These are phyloP conservation scores for Globisporangium recalcitrans DNA, from an alignment of 352 stramenopile species.

Conservation along the genomic window DNA sequence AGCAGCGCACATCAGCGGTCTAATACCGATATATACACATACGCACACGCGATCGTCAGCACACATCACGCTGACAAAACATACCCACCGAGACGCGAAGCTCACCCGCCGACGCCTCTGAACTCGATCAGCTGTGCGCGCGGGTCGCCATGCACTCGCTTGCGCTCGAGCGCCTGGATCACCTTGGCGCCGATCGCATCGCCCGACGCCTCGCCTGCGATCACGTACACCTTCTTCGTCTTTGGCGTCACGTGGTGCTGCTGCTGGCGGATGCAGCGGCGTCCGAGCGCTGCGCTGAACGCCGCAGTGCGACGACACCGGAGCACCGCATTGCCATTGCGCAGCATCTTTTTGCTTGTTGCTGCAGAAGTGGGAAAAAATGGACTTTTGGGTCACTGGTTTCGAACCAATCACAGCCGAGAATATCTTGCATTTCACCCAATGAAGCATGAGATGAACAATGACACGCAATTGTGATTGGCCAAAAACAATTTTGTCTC, in stretches of 20 bases:
- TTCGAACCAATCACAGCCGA: background rate
- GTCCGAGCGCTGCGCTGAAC: background rate
- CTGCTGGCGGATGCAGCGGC: background rate
- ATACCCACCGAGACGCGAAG: background rate
- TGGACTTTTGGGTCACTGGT: too few species aligned
- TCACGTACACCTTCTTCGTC: conserved; percentile 45
- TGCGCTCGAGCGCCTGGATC: conserved; percentile 40
- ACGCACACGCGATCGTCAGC: too few species aligned
- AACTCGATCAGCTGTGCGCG: conserved; percentile 27
- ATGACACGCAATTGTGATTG: background rate
- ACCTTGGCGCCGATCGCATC: conserved; percentile 76
- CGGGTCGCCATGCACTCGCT: conserved; percentile 10
- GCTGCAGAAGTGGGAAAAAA: too few species aligned
- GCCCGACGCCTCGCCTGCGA: conserved; percentile 67
- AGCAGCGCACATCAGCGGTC: conserved; percentile 38
- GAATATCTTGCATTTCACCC: background rate
- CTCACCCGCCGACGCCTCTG: conserved; percentile 56
- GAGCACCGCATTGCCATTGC: background rate
- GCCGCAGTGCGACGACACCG: background rate
- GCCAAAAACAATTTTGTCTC: conserved; percentile 1
- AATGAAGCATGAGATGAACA: background rate
- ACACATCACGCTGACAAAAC: background rate
- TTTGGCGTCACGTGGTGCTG: background rate
- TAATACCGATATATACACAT: conserved; percentile 10
- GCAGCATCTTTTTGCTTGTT: background rate